Evolutionary conservation across 768 basidiomycete species (phyloP).

Genomic region (Pleurotus tuber-regium): DNA sequence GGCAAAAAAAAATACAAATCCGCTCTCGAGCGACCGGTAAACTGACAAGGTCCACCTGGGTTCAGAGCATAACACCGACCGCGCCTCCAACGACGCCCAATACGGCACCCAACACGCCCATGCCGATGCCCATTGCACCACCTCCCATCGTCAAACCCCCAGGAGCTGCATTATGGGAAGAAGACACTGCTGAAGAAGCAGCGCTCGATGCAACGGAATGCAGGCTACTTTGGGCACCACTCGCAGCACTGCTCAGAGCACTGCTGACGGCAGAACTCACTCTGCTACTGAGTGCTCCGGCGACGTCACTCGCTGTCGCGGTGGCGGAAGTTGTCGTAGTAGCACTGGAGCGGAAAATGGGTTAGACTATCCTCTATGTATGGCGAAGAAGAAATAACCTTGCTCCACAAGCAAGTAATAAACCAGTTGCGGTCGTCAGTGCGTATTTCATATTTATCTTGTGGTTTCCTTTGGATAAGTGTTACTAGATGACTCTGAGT

Average conservation of each 20-base stretch:
- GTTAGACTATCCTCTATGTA: background rate
- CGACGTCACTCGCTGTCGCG: background rate
- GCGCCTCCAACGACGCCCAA: background rate
- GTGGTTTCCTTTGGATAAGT: no score
- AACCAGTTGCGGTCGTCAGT: background rate
- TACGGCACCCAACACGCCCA: background rate
- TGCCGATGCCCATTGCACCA: background rate
- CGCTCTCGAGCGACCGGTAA: background rate
- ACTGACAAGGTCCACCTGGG: background rate
- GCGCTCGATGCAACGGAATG: background rate
- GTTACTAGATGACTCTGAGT: no score
- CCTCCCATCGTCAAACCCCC: background rate
- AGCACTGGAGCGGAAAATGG: background rate
- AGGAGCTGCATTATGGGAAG: background rate
- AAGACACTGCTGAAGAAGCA: background rate
- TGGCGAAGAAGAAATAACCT: background rate
- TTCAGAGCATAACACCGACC: background rate
- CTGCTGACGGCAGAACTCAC: background rate
- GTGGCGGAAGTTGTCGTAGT: background rate
- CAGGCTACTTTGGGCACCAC: background rate
- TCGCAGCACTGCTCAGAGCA: background rate
- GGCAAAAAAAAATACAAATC: background rate
- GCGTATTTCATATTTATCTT: no score
- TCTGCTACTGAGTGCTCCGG: background rate
- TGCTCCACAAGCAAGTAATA: background rate